Evolutionary conservation across 2,329 filamentous ascomycete genomes (phyloP).

Genomic region (Penicillium nordicum): DNA sequence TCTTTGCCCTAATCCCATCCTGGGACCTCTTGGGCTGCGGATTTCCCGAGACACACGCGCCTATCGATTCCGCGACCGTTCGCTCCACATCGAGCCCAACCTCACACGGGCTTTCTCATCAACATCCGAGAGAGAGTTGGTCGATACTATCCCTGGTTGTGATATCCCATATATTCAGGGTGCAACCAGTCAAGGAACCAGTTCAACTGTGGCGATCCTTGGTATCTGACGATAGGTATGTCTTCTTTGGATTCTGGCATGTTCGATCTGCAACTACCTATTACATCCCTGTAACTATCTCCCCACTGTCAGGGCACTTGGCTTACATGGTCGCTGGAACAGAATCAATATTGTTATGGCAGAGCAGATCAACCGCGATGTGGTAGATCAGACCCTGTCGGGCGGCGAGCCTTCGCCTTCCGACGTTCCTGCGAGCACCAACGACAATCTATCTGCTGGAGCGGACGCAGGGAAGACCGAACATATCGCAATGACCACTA

Average conservation of each 20-base stretch:
- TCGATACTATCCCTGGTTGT: constrained; percentile 30
- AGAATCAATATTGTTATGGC: constrained; percentile 65
- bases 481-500: constrained; percentile 38
- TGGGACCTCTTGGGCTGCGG: constrained; percentile 28
- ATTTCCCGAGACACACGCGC: constrained; percentile 17
- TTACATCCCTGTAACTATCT: constrained; percentile 13
- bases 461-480: constrained; percentile 45
- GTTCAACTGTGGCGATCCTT: constrained; percentile 43
- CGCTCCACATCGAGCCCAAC: constrained; percentile 13
- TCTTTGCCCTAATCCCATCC: constrained; percentile 21
- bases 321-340: constrained; percentile 36
- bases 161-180: constrained; percentile 32
- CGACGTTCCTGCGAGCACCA: constrained; percentile 63
- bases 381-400: constrained; percentile 69
- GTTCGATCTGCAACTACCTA: constrained; percentile 15
- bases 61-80: constrained; percentile 23
- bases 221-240: constrained; percentile 45
- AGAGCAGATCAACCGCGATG: constrained; percentile 67
- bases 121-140: constrained; percentile 22
- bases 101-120: constrained; percentile 21
- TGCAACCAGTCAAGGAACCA: constrained; percentile 34
- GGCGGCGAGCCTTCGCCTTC: constrained; percentile 61
- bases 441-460: constrained; percentile 52
- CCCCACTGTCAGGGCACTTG: constrained; percentile 20
- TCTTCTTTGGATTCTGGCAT: constrained; percentile 20